phyloP scores from a whole-genome alignment of 2,329 filamentous ascomycete species.

The Fusarium sublunatum region DNA sequence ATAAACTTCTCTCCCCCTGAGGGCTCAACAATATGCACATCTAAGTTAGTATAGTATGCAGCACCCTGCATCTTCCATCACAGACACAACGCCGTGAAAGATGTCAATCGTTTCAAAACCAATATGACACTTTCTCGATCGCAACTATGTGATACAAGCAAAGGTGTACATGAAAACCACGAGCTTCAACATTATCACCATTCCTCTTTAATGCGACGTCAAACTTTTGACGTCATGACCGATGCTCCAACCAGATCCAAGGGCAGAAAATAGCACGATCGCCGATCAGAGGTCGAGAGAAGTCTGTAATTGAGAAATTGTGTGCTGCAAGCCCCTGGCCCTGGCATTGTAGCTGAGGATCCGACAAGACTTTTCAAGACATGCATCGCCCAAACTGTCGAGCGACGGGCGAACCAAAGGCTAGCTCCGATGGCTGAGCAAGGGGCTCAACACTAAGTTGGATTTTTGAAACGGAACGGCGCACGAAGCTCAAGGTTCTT shows the following conservation, averaged over 20 bases:
- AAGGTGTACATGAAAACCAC: slow-evolving; percentile 7
- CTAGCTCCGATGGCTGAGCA: slow-evolving; percentile 15
- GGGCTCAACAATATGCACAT: slow-evolving; percentile 11
- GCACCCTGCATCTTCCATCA: slow-evolving; percentile 7
- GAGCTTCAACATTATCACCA: slow-evolving; percentile 25
- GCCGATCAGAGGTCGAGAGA: slow-evolving; percentile 18
- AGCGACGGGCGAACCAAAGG: slow-evolving; percentile 20
- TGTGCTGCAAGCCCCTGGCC: slow-evolving; percentile 19
- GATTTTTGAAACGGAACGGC: not conserved
- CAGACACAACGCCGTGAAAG: slow-evolving; percentile 1
- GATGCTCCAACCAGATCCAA: slow-evolving; percentile 7
- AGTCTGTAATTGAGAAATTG: slow-evolving; percentile 13
- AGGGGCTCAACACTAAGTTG: slow-evolving; percentile 15
- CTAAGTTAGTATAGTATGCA: not conserved
- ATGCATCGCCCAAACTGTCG: slow-evolving; percentile 17
- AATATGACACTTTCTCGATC: slow-evolving; percentile 3
- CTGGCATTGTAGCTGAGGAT: slow-evolving; percentile 16
- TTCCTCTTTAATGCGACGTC: slow-evolving; percentile 23
- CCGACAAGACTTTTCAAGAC: slow-evolving; percentile 29
- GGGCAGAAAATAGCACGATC: slow-evolving; percentile 12
- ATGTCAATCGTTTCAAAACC: slow-evolving; percentile 1
- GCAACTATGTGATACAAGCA: slow-evolving; percentile 19
- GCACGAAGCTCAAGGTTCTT: slow-evolving; percentile 5
- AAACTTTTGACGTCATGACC: slow-evolving; percentile 24
- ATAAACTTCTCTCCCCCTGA: not conserved